A percentile compares a stretch with the other conserved stretches of the same genome.
phyloP scores from a whole-genome alignment of 164 flowering plant genomes.

The Chimonanthus praecox region DNA sequence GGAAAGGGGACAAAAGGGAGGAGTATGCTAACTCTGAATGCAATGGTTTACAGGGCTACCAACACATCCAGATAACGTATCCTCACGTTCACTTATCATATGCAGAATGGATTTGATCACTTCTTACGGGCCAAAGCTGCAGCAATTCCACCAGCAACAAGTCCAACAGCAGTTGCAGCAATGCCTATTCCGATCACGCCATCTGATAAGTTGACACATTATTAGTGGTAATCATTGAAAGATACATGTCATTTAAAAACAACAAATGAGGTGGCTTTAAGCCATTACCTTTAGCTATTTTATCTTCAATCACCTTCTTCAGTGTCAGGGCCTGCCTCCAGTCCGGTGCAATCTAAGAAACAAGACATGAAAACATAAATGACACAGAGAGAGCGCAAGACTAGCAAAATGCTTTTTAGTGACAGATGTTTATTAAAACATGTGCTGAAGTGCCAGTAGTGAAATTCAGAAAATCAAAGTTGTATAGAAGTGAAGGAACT shows the following conservation, averaged over 20 bases:
- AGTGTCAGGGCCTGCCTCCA: slow-evolving; percentile 83
- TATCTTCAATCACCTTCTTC: slow-evolving; percentile 75
- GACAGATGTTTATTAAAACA: background rate
- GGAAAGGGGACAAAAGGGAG: background rate
- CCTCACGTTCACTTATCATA: background rate
- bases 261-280: background rate
- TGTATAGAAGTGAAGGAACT: background rate
- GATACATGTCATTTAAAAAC: background rate
- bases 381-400: background rate
- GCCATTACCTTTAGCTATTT: slow-evolving; percentile 62
- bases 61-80: background rate
- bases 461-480: background rate
- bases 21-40: background rate
- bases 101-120: slow-evolving; percentile 14
- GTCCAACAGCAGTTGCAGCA: slow-evolving; percentile 64
- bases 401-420: too few species aligned
- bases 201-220: slow-evolving; percentile 34
- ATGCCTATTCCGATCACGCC: slow-evolving; percentile 96
- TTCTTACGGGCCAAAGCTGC: slow-evolving; percentile 71
- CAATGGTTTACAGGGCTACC: background rate
- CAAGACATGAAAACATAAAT: background rate
- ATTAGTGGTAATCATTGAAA: background rate
- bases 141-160: slow-evolving; percentile 68
- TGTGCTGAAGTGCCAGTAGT: background rate
- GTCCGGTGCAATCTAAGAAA: slow-evolving; percentile 74